Percentiles rank a stretch among this genome's conserved stretches.
Conservation (phyloP, 2,329 filamentous ascomycete genomes). For the Aspergillus aculeatus region DNA sequence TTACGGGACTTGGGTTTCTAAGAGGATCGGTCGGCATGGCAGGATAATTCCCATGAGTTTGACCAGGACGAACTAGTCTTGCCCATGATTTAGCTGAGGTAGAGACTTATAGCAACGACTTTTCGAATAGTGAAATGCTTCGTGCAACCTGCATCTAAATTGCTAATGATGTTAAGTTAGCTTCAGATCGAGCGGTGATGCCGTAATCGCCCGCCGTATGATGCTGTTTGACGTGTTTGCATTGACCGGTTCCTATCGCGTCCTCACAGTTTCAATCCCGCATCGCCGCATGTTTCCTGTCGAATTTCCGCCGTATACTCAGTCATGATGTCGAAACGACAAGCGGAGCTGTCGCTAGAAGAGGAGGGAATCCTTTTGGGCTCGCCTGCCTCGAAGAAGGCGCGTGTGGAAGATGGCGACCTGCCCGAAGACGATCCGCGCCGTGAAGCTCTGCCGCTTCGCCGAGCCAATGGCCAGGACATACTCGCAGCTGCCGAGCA, state of each 20-base stretch:
- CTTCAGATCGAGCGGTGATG: neutral
- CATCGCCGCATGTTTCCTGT: neutral
- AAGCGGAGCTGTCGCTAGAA: constrained; percentile 45
- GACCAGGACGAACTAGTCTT: constrained; percentile 15
- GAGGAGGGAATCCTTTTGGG: constrained; percentile 31
- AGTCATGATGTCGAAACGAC: constrained; percentile 48
- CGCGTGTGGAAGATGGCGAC: constrained; percentile 39
- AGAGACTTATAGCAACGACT: constrained; percentile 20
- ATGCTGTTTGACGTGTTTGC: constrained; percentile 32
- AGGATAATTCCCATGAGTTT: constrained; percentile 20
- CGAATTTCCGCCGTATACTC: constrained; percentile 1
- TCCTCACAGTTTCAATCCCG: constrained; percentile 13
- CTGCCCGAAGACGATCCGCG: constrained; percentile 25
- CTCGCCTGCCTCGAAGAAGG: constrained; percentile 48
- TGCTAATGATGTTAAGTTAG: neutral
- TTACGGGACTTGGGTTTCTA: constrained; percentile 27
- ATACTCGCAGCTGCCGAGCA: constrained; percentile 62
- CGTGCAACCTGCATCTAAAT: neutral
- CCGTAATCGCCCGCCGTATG: constrained; percentile 7
- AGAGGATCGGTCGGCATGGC: constrained; percentile 26
- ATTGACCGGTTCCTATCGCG: constrained; percentile 17
- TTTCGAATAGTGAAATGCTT: neutral
- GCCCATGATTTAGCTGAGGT: constrained; percentile 9
- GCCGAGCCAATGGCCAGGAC: constrained; percentile 28
- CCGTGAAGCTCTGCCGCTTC: constrained; percentile 27